Conservation (phyloP, 352 stramenopile genomes). For the Globisporangium emineosum region DNA sequence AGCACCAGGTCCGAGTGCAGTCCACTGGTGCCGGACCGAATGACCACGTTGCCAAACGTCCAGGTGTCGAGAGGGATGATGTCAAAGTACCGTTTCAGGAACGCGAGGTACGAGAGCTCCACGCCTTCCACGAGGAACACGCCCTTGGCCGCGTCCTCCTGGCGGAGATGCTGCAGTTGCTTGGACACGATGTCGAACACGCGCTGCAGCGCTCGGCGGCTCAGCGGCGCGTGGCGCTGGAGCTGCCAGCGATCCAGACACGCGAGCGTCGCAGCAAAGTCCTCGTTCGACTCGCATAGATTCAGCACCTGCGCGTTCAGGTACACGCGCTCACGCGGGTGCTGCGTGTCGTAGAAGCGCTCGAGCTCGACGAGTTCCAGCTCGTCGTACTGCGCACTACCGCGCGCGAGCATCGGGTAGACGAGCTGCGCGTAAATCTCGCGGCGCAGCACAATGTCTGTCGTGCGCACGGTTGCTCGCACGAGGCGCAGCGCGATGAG, state of each 20-base stretch:
- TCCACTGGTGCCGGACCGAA: constrained; percentile 43
- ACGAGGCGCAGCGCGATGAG: constrained; percentile 42
- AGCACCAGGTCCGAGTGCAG: constrained; percentile 40
- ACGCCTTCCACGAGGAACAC: constrained; percentile 40
- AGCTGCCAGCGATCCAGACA: constrained; percentile 60
- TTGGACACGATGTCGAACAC: constrained; percentile 62
- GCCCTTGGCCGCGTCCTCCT: constrained; percentile 10
- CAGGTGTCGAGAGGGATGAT: constrained; percentile 48
- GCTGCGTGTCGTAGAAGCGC: constrained; percentile 52
- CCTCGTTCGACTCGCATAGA: constrained; percentile 60
- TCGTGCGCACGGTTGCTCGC: constrained; percentile 35
- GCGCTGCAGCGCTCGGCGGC: constrained; percentile 41
- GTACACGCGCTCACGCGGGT: constrained; percentile 31
- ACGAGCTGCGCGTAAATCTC: constrained; percentile 66
- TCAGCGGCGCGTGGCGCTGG: constrained; percentile 36
- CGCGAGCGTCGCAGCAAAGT: constrained; percentile 54
- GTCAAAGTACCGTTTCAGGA: constrained; percentile 49
- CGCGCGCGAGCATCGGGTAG: constrained; percentile 52
- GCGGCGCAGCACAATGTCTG: constrained; percentile 38
- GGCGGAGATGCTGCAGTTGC: constrained; percentile 38
- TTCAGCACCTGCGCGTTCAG: constrained; percentile 67
- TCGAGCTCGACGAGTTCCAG: constrained; percentile 52
- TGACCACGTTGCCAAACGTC: constrained; percentile 49
- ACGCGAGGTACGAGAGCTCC: constrained; percentile 50
- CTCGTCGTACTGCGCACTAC: constrained; percentile 27